These are phyloP conservation scores for Albugo laibachii DNA, from an alignment of 352 stramenopile species.

Conservation along the genomic window DNA sequence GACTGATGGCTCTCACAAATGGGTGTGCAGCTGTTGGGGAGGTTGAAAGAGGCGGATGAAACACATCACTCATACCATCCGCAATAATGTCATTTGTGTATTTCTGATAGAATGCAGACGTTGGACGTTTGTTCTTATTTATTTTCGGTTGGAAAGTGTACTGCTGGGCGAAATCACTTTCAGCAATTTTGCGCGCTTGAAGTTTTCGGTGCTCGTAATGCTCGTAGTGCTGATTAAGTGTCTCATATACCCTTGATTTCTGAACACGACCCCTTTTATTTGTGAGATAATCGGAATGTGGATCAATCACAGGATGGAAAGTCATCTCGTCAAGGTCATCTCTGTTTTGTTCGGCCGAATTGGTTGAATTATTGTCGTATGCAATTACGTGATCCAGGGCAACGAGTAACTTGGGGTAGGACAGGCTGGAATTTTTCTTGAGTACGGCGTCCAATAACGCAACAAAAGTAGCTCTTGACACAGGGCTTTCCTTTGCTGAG, in stretches of 20 bases:
- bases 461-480: conserved; percentile 21
- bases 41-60: too few species aligned
- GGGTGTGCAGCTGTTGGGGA: too few species aligned
- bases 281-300: conserved; percentile 36
- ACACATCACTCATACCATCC: too few species aligned
- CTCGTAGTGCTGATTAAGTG: conserved; percentile 51
- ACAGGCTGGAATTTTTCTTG: conserved; percentile 29
- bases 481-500: conserved; percentile 23
- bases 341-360: conserved; percentile 6
- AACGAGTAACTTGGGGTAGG: conserved; percentile 31
- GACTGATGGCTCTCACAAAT: too few species aligned
- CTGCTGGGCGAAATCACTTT: too few species aligned
- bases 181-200: background rate
- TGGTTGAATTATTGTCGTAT: conserved; percentile 7
- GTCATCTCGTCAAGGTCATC: conserved; percentile 30
- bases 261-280: conserved; percentile 35
- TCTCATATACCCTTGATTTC: conserved; percentile 38
- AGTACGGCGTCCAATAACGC: conserved; percentile 44
- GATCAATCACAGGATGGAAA: conserved; percentile 46
- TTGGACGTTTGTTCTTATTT: too few species aligned
- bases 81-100: too few species aligned
- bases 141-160: too few species aligned
- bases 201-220: conserved; percentile 24
- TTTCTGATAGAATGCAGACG: too few species aligned
- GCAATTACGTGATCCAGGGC: conserved; percentile 7